Evolutionary conservation across 305 asterid species (phyloP), one percentile per base, ranked within the genome.

Genomic region (Fraxinus sp.): DNA sequence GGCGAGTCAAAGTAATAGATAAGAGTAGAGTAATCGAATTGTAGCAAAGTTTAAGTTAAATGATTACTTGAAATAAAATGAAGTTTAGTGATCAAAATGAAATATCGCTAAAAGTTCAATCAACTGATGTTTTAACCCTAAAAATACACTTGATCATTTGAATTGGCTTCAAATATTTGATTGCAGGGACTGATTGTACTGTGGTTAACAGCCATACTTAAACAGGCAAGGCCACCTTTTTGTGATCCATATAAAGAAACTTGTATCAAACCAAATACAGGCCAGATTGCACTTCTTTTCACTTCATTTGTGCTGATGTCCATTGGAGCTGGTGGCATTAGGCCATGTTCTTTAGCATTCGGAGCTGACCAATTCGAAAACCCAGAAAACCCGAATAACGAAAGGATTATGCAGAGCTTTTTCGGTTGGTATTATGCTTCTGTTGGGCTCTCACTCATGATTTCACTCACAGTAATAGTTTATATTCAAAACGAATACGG

Each of bases 281-380:
- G 84, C 33, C 98, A 94, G 41, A 75, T 80, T 28, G 84, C 87
- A 0, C 78, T 92, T 82, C 96, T 94, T 36, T 88, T 91, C 81
- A 36, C 88, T 1, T 84, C 93, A 16, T 89, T 92, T 79, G 92
- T 86, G 3, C 88, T 94, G 0, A 86, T 92, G 88, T 83, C 98
- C 0, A 80, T 91, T 9, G 97, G 98, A 5, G 85, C 96, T 0
- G 98, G 96, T 10, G 97, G 98, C 20, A 87, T 94, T 71, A 68
- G 96, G 86, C 94, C 98, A 1, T 94, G 97, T 79, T 91, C 97
- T 41, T 33, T 94, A 59, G 96, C 97, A 3, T 94, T 94, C 71
- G 98, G 97, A 14, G 98, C 98, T 0, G 98, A 94, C 84, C 98
- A 94, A 80, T 88, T 91, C 77, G 88, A 92, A 86, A 77, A 87